Percentiles rank a stretch among this genome's conserved stretches.
phyloP scores from a whole-genome alignment of 306 rosid species.

The Citrullus mucosospermus region DNA sequence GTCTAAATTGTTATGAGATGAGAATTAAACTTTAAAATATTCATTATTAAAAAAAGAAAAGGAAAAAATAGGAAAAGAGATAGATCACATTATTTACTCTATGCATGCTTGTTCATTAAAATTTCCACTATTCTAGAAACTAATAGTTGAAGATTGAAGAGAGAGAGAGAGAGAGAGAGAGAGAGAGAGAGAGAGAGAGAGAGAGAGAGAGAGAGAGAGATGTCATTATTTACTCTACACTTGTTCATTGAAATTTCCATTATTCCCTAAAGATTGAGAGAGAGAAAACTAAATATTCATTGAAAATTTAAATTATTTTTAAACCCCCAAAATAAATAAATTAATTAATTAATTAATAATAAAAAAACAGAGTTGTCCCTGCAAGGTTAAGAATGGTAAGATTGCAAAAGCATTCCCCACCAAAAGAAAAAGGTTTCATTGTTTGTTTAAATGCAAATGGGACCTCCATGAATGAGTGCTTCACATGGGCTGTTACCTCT shows the following conservation, averaged over 20 bases:
- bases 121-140: background rate
- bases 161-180: background rate
- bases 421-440: background rate
- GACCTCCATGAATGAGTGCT: slow-evolving; percentile 10
- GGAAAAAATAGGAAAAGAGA: too few species aligned
- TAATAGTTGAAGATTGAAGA: background rate
- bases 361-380: background rate
- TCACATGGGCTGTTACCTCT: slow-evolving; percentile 5
- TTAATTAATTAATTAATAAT: too few species aligned
- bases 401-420: background rate
- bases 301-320: background rate
- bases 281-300: background rate
- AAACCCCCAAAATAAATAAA: background rate
- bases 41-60: too few species aligned
- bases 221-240: background rate
- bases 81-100: background rate
- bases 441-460: slow-evolving; percentile 4
- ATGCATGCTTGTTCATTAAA: background rate
- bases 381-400: background rate
- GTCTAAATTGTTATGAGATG: too few species aligned
- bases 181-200: background rate
- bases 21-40: too few species aligned
- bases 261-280: background rate
- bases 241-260: background rate
- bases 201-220: background rate